These are phyloP conservation scores for Panus rudis DNA, from an alignment of 768 basidiomycete species.

Conservation along the genomic window DNA sequence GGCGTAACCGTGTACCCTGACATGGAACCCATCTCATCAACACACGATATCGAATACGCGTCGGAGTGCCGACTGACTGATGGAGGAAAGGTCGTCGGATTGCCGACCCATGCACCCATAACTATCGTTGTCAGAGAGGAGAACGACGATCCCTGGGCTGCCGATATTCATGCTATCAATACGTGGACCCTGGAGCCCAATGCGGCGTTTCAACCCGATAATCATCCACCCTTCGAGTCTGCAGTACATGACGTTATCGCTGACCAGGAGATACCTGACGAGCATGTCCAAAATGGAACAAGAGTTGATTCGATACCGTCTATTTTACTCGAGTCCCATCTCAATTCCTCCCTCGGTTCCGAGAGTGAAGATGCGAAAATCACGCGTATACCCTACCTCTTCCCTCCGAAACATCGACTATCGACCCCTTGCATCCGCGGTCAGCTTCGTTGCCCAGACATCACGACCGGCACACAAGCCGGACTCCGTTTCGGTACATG, in stretches of 20 bases:
- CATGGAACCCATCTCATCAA: no score
- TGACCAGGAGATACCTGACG: not conserved
- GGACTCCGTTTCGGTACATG: constrained; percentile 45
- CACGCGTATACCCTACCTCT: constrained; percentile 38
- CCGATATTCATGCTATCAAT: constrained; percentile 40
- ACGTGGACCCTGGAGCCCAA: constrained; percentile 42
- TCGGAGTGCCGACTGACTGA: no score
- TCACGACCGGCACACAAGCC: constrained; percentile 44
- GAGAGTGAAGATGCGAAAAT: no score
- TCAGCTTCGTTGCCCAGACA: constrained; percentile 44
- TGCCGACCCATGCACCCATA: constrained; percentile 20
- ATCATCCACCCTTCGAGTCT: no score
- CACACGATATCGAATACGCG: no score
- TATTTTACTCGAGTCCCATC: not conserved
- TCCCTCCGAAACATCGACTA: constrained; percentile 41
- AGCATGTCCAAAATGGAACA: not conserved
- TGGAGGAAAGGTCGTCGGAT: no score
- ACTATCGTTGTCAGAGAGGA: constrained; percentile 52
- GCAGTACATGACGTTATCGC: constrained; percentile 9
- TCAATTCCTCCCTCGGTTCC: not conserved
- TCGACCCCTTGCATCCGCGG: constrained; percentile 38
- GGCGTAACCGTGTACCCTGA: constrained; percentile 36
- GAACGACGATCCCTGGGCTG: constrained; percentile 55
- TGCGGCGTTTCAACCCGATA: constrained; percentile 12
- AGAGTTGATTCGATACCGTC: not conserved